Conservation (phyloP, 441 rosid genomes). For the Erysimum cheiri region DNA sequence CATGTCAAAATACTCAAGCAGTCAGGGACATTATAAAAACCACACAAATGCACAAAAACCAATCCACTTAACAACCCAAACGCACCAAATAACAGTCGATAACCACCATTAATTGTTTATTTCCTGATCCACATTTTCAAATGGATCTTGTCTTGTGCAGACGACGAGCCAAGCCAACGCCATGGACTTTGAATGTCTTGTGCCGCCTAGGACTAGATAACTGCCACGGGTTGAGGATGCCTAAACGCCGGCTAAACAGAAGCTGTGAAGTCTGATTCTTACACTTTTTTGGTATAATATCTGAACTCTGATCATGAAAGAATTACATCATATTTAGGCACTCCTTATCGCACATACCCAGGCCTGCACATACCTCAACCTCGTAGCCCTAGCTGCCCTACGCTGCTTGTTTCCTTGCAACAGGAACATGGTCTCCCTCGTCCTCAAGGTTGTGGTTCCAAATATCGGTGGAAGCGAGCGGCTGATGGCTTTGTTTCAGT, state of each 20-base stretch:
- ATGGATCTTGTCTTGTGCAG: constrained; percentile 17
- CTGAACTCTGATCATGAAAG: background rate
- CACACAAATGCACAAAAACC: background rate
- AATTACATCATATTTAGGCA: too few species aligned
- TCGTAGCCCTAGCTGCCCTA: too few species aligned
- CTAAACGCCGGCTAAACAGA: background rate
- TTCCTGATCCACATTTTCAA: background rate
- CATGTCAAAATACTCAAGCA: background rate
- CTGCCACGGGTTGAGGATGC: background rate
- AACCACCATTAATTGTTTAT: background rate
- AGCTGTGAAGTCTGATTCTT: background rate
- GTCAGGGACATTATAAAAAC: background rate
- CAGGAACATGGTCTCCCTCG: too few species aligned
- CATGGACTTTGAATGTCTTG: background rate
- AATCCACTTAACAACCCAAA: too few species aligned
- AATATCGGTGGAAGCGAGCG: too few species aligned
- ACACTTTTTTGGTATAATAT: background rate
- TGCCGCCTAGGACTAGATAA: background rate
- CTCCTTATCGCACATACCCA: too few species aligned
- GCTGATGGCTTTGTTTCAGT: too few species aligned
- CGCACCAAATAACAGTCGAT: too few species aligned
- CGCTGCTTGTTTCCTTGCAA: too few species aligned
- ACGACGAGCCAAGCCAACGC: background rate
- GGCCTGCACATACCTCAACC: too few species aligned
- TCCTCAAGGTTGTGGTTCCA: too few species aligned